phyloP scores from a whole-genome alignment of 306 rosid genomes.

The Casuarina equisetifolia region DNA sequence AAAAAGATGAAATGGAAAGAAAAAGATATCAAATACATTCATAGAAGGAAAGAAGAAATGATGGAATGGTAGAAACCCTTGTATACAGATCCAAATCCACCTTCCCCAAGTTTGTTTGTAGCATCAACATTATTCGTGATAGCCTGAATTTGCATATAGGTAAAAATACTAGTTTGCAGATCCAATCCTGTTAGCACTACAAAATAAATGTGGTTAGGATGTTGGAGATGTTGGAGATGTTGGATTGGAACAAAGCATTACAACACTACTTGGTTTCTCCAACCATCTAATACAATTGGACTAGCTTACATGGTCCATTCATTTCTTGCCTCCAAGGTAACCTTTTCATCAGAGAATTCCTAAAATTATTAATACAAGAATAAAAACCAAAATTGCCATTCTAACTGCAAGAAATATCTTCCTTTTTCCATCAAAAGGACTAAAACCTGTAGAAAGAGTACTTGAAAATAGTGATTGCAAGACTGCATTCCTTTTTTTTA shows the following conservation, averaged over 20 bases:
- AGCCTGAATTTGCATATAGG: constrained; percentile 29
- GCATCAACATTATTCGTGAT: constrained; percentile 57
- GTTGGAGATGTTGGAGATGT: not conserved
- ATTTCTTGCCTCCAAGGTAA: not conserved
- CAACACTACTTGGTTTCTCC: constrained; percentile 3
- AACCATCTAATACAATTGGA: not conserved
- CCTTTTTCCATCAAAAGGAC: constrained; percentile 6
- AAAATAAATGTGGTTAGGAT: not conserved
- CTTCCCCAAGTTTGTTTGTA: constrained; percentile 66
- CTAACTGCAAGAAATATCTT: constrained; percentile 7
- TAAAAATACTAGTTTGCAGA: constrained; percentile 24
- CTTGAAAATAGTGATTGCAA: not conserved
- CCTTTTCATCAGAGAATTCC: constrained; percentile 27
- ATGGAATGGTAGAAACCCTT: constrained; percentile 40
- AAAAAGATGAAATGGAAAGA: too few relatives aligned
- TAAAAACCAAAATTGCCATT: not conserved
- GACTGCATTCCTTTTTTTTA: not conserved
- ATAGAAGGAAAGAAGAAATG: not conserved
- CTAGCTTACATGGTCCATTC: constrained; percentile 20
- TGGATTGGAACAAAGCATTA: not conserved
- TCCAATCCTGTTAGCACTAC: constrained; percentile 19
- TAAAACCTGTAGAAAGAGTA: constrained; percentile 11
- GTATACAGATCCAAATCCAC: constrained; percentile 79
- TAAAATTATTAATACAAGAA: constrained; percentile 3
- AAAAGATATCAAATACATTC: too few relatives aligned